Conservation (phyloP, 495 filamentous ascomycete species). For the Hypoxylon trugodes region DNA sequence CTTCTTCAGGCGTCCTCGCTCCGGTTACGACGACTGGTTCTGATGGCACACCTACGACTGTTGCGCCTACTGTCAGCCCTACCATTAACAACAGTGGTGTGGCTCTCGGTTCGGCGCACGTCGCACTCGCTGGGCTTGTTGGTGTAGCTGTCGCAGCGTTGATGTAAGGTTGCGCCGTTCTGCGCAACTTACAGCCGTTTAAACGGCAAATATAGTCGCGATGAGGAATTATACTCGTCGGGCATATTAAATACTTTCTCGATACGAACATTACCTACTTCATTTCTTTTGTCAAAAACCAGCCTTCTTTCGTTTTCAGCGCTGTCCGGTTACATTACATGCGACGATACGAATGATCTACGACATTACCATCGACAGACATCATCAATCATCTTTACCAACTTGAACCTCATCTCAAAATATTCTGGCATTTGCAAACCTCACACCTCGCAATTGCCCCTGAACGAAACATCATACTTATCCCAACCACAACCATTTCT, state of each 20-base stretch:
- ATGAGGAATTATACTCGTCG: slow-evolving; percentile 21
- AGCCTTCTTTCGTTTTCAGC: slow-evolving; percentile 37
- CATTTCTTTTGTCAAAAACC: slow-evolving; percentile 54
- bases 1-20: slow-evolving; percentile 34
- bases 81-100: slow-evolving; percentile 44
- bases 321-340: slow-evolving; percentile 39
- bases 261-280: slow-evolving; percentile 55
- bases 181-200: slow-evolving; percentile 20
- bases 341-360: slow-evolving; percentile 39
- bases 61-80: slow-evolving; percentile 39
- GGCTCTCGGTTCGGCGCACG: slow-evolving; percentile 47
- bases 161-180: slow-evolving; percentile 45
- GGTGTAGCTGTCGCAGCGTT: slow-evolving; percentile 57
- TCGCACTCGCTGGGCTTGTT: slow-evolving; percentile 53
- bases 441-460: slow-evolving; percentile 5
- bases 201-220: slow-evolving; percentile 12
- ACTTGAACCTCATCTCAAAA: slow-evolving; percentile 18
- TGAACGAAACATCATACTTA: slow-evolving; percentile 23
- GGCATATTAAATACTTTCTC: slow-evolving; percentile 47
- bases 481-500: slow-evolving; percentile 28
- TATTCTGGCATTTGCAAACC: slow-evolving; percentile 21
- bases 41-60: slow-evolving; percentile 38
- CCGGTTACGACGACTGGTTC: slow-evolving; percentile 35
- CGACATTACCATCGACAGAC: slow-evolving; percentile 30
- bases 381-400: slow-evolving; percentile 25